Evolutionary conservation across 2,329 filamentous ascomycete genomes (phyloP), one percentile per base, ranked within the genome.

Genomic region (Orbilia oligospora): DNA sequence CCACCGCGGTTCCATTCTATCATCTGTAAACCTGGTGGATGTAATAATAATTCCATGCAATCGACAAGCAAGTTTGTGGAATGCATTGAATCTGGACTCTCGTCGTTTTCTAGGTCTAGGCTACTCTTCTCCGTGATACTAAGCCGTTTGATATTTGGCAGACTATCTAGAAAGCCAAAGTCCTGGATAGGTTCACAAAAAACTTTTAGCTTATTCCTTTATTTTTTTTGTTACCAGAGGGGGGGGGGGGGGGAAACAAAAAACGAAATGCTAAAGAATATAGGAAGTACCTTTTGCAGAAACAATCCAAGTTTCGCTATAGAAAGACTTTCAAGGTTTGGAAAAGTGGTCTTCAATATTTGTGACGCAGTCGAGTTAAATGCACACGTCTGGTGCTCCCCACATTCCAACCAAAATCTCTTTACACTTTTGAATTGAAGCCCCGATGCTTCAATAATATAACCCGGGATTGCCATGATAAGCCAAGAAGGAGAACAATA

Each of bases 1-100:
- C 56, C 49, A 10, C 12, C 72, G 30, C 72, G 56, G 20, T 66
- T 48, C 72, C 66, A 76, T 1, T 36, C 27, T 30, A 76, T 64
- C 0, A 24, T 61, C 33, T 24, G 16, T 10, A 76, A 9, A 5
- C 8, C 51, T 3, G 24, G 46, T 22, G 20, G 41, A 30, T 53
- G 14, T 1, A 76, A 18, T n/a, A 76, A 6, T 2, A 24, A 9
- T 22, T 76, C 65, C 65, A 76, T 76, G 38, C 56, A 66, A 1
- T 65, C 66, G 18, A 70, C 5, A 0, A 75, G 61, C 4, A 73
- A 20, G 27, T 73, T 67, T 6, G 70, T 67, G 4, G 51, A 61
- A 9, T 67, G 51, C 2, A 73, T 73, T 14, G 55, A 63, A 46
- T 75, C 63, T 20, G 64, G 64, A 8, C 71, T 53, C 44, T 55